These are phyloP conservation scores for Psilocybe sp. DNA, from an alignment of 768 basidiomycete genomes.

Conservation along the genomic window DNA sequence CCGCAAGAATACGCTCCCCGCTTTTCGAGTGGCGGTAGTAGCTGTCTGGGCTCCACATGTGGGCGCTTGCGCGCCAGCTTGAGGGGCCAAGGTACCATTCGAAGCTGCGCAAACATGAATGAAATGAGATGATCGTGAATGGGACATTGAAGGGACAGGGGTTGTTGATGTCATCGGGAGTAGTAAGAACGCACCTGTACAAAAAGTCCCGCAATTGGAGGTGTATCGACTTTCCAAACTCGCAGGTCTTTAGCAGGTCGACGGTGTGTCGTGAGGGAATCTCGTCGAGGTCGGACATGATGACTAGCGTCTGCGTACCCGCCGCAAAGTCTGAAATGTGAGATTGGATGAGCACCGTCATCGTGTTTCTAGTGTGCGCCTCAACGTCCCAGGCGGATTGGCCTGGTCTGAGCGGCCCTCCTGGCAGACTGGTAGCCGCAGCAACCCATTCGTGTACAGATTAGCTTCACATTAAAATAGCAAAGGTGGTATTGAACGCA, in stretches of 20 bases:
- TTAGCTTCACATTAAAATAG: background rate
- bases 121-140: too few species aligned
- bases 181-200: constrained; percentile 42
- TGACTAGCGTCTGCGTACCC: constrained; percentile 38
- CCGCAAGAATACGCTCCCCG: constrained; percentile 46
- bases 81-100: constrained; percentile 55
- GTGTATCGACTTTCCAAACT: constrained; percentile 51
- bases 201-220: constrained; percentile 60
- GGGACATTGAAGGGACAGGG: too few species aligned
- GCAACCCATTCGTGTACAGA: background rate
- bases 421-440: constrained; percentile 35
- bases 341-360: constrained; percentile 43
- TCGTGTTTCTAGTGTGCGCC: constrained; percentile 41
- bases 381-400: constrained; percentile 53
- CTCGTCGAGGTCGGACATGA: constrained; percentile 66
- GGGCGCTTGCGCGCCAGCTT: constrained; percentile 57
- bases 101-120: constrained; percentile 29
- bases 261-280: constrained; percentile 53
- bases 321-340: constrained; percentile 31
- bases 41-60: constrained; percentile 39
- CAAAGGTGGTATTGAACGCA: constrained; percentile 20
- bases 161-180: background rate
- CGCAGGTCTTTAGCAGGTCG: constrained; percentile 48
- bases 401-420: constrained; percentile 35
- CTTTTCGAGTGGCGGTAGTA: constrained; percentile 51